These are phyloP conservation scores for Lolium perenne DNA, from an alignment of 176 grass and related monocot genomes.

Conservation along the genomic window DNA sequence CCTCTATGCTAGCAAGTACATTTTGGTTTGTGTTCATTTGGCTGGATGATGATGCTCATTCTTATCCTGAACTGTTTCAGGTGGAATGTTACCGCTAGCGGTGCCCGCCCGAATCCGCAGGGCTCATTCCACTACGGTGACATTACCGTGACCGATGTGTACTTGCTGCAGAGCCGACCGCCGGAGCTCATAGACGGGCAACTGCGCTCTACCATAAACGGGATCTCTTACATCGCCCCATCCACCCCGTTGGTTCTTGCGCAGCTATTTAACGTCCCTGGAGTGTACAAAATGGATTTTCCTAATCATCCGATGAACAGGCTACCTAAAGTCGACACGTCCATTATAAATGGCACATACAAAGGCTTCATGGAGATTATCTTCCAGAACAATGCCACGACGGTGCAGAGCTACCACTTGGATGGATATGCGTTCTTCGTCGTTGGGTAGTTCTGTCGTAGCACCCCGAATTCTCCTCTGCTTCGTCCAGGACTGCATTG, in stretches of 20 bases:
- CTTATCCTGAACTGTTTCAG: conserved; percentile 44
- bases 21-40: not conserved
- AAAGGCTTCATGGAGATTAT: conserved; percentile 97
- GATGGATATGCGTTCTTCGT: conserved; percentile 98
- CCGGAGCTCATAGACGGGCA: conserved; percentile 79
- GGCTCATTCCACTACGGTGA: conserved; percentile 94
- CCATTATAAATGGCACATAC: conserved; percentile 92
- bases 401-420: conserved; percentile 86
- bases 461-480: not conserved
- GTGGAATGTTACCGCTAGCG: conserved; percentile 93
- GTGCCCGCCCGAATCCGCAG: conserved; percentile 91
- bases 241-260: conserved; percentile 82
- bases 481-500: not conserved
- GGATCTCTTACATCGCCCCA: conserved; percentile 82
- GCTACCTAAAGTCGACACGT: conserved; percentile 80
- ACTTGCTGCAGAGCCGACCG: conserved; percentile 66
- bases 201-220: conserved; percentile 77
- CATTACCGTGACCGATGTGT: conserved; percentile 91
- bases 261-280: conserved; percentile 75
- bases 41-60: not conserved
- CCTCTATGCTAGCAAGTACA: not conserved
- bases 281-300: conserved; percentile 93
- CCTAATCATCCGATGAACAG: conserved; percentile 82
- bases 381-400: conserved; percentile 90
- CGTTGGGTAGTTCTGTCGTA: conserved; percentile 67